These are phyloP conservation scores for Fusarium sp. DNA, from an alignment of 2,329 filamentous ascomycete species.

Conservation along the genomic window DNA sequence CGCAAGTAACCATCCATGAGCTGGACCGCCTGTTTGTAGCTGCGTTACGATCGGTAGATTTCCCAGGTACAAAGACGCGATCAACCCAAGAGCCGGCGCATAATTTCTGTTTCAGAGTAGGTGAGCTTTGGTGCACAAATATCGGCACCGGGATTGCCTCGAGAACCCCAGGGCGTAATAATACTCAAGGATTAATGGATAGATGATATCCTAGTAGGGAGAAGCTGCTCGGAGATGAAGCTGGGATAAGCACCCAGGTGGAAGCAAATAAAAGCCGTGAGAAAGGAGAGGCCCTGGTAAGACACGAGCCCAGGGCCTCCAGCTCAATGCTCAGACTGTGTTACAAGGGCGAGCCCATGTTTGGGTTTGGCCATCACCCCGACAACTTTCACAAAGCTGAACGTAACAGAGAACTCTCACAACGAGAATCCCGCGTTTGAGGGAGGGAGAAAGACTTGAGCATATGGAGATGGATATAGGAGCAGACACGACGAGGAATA, in stretches of 20 bases:
- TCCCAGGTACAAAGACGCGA: background rate
- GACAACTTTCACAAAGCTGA: background rate
- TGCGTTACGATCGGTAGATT: background rate
- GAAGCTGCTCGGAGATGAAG: background rate
- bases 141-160: background rate
- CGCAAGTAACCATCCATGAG: background rate
- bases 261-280: constrained; percentile 4
- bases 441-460: background rate
- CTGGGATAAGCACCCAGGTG: background rate
- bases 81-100: background rate
- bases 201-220: background rate
- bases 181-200: background rate
- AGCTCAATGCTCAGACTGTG: background rate
- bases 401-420: background rate
- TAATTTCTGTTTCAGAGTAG: background rate
- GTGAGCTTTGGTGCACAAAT: background rate
- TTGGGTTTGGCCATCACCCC: constrained; percentile 2
- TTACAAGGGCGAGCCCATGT: constrained; percentile 6
- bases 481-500: background rate
- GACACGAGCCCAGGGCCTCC: background rate
- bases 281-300: background rate
- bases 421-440: background rate
- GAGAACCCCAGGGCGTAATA: background rate
- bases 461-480: background rate
- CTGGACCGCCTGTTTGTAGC: background rate